A percentile compares a stretch with the other conserved stretches of the same genome.
These are phyloP conservation scores for Syzygium oleosum DNA, from an alignment of 345 rosid genomes.

Conservation along the genomic window DNA sequence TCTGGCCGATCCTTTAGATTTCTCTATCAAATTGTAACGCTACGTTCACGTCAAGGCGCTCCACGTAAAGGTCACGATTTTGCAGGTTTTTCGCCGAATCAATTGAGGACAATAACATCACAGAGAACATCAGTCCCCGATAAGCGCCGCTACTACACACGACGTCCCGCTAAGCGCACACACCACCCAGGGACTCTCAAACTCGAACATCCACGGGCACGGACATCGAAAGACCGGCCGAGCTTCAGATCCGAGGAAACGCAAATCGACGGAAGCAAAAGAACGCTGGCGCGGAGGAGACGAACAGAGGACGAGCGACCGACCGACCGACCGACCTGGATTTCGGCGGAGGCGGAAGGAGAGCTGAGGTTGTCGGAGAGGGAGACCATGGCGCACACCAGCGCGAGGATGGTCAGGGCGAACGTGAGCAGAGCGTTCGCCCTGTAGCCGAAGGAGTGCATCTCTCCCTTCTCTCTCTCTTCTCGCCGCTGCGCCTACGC, in stretches of 20 bases:
- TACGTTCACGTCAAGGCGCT: background rate
- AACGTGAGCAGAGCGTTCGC: constrained; percentile 85
- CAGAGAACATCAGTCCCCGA: background rate
- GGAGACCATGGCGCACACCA: constrained; percentile 79
- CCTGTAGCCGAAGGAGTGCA: constrained; percentile 92
- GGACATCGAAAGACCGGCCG: background rate
- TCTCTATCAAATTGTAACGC: background rate
- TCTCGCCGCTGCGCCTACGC: background rate
- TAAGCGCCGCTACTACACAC: background rate
- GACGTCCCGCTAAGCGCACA: background rate
- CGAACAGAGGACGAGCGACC: accelerated
- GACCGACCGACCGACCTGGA: constrained; percentile 42
- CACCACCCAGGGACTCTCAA: background rate
- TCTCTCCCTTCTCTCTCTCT: constrained; percentile 7
- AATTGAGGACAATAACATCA: background rate
- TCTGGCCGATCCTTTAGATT: background rate
- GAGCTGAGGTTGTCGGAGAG: constrained; percentile 76
- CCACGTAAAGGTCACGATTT: background rate
- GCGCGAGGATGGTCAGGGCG: constrained; percentile 66
- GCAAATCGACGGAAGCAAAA: background rate
- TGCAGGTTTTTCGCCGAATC: background rate
- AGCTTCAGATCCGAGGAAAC: background rate
- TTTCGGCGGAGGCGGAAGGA: constrained; percentile 72
- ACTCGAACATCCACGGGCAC: background rate
- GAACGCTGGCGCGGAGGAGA: background rate